Percentiles rank a stretch among this genome's conserved stretches.
Conservation (phyloP, 2,329 filamentous ascomycete genomes). For the Alternaria ventricosa region DNA sequence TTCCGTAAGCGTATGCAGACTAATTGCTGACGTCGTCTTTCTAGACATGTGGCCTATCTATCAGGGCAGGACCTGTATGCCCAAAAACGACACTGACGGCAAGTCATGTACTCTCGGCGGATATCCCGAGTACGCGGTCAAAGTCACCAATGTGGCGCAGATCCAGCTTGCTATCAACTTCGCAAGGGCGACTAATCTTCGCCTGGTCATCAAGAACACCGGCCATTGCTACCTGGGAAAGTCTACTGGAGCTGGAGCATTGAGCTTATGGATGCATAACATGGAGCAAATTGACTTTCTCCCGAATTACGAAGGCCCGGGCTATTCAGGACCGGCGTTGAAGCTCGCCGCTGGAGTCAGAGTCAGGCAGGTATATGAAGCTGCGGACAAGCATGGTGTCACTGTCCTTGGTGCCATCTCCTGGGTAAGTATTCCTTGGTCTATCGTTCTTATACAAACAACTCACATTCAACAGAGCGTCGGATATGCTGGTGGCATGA, state of each 20-base stretch:
- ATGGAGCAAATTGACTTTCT: conserved; percentile 38
- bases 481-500: conserved; percentile 51
- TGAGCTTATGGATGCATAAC: conserved; percentile 41
- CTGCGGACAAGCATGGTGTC: conserved; percentile 29
- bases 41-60: conserved; percentile 31
- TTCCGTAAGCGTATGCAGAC: not conserved
- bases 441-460: not conserved
- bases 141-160: conserved; percentile 30
- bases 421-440: conserved; percentile 8
- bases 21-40: not conserved
- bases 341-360: conserved; percentile 39
- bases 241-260: conserved; percentile 26
- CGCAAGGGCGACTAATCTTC: conserved; percentile 31
- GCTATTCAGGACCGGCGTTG: conserved; percentile 37
- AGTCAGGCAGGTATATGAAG: conserved; percentile 38
- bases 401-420: conserved; percentile 33
- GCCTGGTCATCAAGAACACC: conserved; percentile 40
- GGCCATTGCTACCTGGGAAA: conserved; percentile 41
- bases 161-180: conserved; percentile 40
- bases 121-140: conserved; percentile 36
- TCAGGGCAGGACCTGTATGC: conserved; percentile 38
- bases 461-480: conserved; percentile 46
- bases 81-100: conserved; percentile 27
- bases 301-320: conserved; percentile 27
- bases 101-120: conserved; percentile 33